Base-by-base conservation (phyloP, 345 rosid species). In the rapeseed (Brassica napus) region DNA sequence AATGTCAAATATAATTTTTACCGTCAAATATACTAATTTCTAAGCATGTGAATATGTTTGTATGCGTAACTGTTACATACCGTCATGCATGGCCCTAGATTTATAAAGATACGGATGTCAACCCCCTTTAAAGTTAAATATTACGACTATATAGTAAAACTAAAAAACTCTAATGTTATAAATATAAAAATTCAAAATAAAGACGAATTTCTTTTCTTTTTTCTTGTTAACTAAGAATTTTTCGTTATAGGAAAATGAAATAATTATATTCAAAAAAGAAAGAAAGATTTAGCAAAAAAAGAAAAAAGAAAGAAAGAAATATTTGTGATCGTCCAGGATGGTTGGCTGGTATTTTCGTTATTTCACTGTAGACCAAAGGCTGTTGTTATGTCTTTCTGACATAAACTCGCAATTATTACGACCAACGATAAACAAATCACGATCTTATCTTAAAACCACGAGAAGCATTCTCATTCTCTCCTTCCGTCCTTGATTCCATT, bases 1-100 rank as follows among this genome's bases (percentile, higher is more conserved):
- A 67, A 18, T 49, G 5, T 34, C 14, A 65, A 16, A 2, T 16
- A 4, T 39, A 59, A 35, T 2, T 15, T 12, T 37, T 52, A 39
- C 64, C 21, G 39, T 32, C 23, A 23, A 23, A 23, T 61, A 49
- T 61, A 31, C 26, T 49, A 63, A 54, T 9, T 64, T 26, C 10
- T 54, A 71, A 34, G 76, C 77, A 78, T 72, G 72, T 72, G 77
- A 65, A 66, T 65, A 71, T 78, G 67, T 65, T 71, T 55, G 72
- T 28, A 35, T 77, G 26, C 65, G 58, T 77, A 71, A 23, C 24
- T 23, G 65, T 77, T 71, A 71, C 14, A 77, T 63, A 68, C 69
- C 24, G 28, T 47, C 75, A n/a, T 77, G 80, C 75, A 32, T 77
- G 80, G 55, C 64, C 80, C 55, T 75, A 73, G 63, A 69, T 62